Base-by-base conservation (phyloP, 73 alveolate genomes). In the Urostyla sp. region DNA sequence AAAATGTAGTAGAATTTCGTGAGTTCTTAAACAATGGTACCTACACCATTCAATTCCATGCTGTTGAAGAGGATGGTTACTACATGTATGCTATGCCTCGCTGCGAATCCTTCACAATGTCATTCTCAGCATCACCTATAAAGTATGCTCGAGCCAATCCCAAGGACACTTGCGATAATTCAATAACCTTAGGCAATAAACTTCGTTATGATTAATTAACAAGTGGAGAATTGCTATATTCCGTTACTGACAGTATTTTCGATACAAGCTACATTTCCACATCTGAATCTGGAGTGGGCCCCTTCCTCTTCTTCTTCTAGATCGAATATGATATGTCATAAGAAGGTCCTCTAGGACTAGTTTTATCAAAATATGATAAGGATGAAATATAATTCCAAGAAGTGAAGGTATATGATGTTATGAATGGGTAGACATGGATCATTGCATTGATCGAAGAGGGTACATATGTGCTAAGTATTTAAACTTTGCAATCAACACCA, bases 401-500 rank as follows among this genome's bases (percentile, higher is more conserved):
- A 44, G 46, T 13, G 6, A 11, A 66, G 46, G 30, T 15, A 3
- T 66, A 43, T 24, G 3, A 27, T 11, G 23, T 28, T 7, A 21
- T 40, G 4, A 51, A 66, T n/a, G 18, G 27, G 1, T 16, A 21
- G 30, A 44, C 66, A 18, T 44, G 20, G 21, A 13, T 10, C 13
- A 15, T 66, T 6, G 80, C 80, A 11, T 15, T 37, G 6, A 54
- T 66, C 44, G 45, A 18, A 20, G 38, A 66, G n/a, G 80, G 80
- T 7, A 45, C 43, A 1, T 66, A 66, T 44, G 63, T 66, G 23
- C 2, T 66, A 28, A 26, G 38, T 3, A 44, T 66, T 37, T 28
- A 40, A 40, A 15, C 38, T 6, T 24, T 66, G 30, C 13, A 59
- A 40, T 44, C 61, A 44, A 16, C 44, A 20, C 11, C 21, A 10